Conservation (phyloP, 2,329 filamentous ascomycete species). For the Raffaelea arxii region DNA sequence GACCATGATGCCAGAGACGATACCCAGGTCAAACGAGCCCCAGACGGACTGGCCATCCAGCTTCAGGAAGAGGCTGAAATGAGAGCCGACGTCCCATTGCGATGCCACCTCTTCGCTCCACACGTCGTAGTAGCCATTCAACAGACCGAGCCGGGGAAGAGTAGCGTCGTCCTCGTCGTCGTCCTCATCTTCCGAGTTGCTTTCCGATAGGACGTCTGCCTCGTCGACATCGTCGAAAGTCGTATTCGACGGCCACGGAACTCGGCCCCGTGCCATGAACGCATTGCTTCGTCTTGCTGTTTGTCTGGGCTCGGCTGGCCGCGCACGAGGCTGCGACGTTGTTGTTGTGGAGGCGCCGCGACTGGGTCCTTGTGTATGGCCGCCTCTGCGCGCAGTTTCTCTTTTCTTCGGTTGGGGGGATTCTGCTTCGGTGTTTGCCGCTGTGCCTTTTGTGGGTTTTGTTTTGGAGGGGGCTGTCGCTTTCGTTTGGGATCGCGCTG, state of each 20-base stretch:
- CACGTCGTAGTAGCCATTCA: constrained; percentile 2
- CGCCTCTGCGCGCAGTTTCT: constrained; percentile 3
- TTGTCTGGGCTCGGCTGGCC: not conserved
- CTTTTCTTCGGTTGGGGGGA: not conserved
- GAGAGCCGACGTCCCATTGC: not conserved
- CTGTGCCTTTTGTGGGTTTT: not conserved
- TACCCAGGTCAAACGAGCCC: constrained; percentile 5
- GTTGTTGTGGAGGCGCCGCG: not conserved
- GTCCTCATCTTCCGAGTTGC: not conserved
- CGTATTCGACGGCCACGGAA: not conserved
- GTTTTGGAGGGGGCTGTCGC: not conserved
- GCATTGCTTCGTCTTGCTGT: constrained; percentile 1
- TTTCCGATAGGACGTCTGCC: no score
- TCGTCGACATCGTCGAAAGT: not conserved
- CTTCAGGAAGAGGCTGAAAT: not conserved
- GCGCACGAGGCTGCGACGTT: not conserved
- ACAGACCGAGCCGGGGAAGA: constrained; percentile 2
- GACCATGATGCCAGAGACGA: constrained; percentile 2
- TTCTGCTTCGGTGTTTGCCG: not conserved
- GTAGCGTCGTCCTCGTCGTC: not conserved
- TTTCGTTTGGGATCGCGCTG: not conserved
- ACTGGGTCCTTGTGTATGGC: not conserved
- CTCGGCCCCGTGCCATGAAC: constrained; percentile 2
- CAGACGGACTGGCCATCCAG: constrained; percentile 3
- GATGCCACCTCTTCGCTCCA: not conserved